phyloP scores from a whole-genome alignment of 2,329 filamentous ascomycete genomes.

The Diplocarpon mali region DNA sequence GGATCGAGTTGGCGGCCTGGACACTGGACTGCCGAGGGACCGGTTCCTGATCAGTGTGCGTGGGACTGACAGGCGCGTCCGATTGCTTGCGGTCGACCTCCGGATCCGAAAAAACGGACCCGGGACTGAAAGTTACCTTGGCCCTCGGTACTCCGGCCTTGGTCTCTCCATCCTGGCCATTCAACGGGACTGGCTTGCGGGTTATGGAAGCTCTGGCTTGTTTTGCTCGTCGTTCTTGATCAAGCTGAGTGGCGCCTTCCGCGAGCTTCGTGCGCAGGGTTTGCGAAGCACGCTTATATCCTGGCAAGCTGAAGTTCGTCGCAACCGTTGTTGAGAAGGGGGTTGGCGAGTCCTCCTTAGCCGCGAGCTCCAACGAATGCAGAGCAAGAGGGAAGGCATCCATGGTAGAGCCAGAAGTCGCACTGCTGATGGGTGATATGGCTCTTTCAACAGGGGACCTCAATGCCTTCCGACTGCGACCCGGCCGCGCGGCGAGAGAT shows the following conservation, averaged over 20 bases:
- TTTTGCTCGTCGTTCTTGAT: neutral
- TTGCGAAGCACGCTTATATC: conserved; percentile 10
- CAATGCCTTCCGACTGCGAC: neutral
- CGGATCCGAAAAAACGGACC: neutral
- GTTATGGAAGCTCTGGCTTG: neutral
- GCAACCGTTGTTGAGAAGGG: conserved; percentile 17
- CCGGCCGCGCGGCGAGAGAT: neutral
- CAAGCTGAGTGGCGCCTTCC: neutral
- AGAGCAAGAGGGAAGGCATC: conserved; percentile 20
- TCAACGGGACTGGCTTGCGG: conserved; percentile 1
- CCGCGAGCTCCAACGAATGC: conserved; percentile 11
- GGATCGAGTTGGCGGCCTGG: neutral
- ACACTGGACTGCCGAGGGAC: neutral
- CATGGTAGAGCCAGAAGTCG: conserved; percentile 11
- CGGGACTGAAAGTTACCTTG: neutral
- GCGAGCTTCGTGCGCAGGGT: conserved; percentile 1
- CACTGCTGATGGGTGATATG: conserved; percentile 10
- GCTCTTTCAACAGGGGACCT: conserved; percentile 3
- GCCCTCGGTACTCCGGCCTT: neutral
- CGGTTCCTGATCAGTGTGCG: neutral
- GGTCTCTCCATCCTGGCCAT: neutral
- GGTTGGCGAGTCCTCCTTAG: conserved; percentile 5
- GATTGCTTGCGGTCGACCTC: neutral
- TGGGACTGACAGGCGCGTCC: neutral
- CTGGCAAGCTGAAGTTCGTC: conserved; percentile 24